Evolutionary conservation across 1,139 yeast species (phyloP), one percentile per base, ranked within the genome.

Genomic region (Suhomyces choctaworum): DNA sequence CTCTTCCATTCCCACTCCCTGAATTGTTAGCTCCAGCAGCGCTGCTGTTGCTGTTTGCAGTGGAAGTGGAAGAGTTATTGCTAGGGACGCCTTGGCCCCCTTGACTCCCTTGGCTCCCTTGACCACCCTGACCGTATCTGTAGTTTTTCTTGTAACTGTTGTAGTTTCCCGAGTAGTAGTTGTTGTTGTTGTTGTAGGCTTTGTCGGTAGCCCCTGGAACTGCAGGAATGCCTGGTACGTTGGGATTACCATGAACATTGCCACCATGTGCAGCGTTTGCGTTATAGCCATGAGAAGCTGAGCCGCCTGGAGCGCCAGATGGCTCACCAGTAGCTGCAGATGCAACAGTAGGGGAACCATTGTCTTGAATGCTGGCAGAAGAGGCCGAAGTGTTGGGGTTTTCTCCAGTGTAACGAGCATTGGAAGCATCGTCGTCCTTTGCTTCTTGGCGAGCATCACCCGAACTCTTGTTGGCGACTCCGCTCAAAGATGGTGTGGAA

Each of bases 311-410:
- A n/a, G 12, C 16, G n/a, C 20, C 7, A 14, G 22, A 17, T 14
- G 31, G 27, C 12, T 14, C 37, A 16, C 37, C 34, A 10, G 33
- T 28, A 31, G 40, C 29, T n/a, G 25, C 44, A 21, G 43, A 14
- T 17, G 37, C 30, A 24, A 33, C 37, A 29, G 31, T 25, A 8
- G 28, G 31, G 15, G 41, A 35, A 15, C 41, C 22, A 28, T 33
- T 42, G 29, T 43, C 49, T 35, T 45, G 31, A 41, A 36, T 42
- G 27, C 11, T 37, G 30, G 28, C 16, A 24, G 45, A 37, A 29
- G 41, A 40, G 33, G 22, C 26, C 4, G 33, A 15, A 19, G 15
- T 6, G 6, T 19, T 19, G 14, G 29, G 25, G 20, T 20, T 14
- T 9, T 16, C 27, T 8, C 20, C 8, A 8, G 20, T 7, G 7